Base-by-base conservation (phyloP, 108 stramenopile species). In the Nitzschia sp. region DNA sequence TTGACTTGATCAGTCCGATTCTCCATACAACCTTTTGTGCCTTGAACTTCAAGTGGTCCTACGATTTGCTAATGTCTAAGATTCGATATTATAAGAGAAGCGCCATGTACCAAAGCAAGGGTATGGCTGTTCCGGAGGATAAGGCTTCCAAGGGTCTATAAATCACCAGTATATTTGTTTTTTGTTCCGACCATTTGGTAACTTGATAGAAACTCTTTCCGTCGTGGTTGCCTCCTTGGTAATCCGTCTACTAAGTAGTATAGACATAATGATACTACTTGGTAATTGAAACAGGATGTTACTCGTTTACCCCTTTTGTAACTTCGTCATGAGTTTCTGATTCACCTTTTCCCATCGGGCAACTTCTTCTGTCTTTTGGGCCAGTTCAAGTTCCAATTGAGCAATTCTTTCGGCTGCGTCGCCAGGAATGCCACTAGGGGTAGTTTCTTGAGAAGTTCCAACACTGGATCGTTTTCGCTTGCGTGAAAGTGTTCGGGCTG, bases 31-130 rank as follows among this genome's bases (percentile, higher is more conserved):
- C 81, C 24, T 90, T 91, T 60, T 84, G 83, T 57, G 21, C 79
- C 24, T 71, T 94, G 46, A 94, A 94, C 67, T 71, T 88, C 63
- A 91, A 91, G 64, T 94, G 93, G 93, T 87, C 89, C 11, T 80
- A 82, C 65, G 93, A 94, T 71, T 65, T 94, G 53, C 65, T 91
- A 57, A 78, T 75, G 75, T 81, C 83, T 51, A 94, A 94, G 70
- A 60, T 83, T 38, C 64, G 86, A 40, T 84, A 82, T 37, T 83
- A 77, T 61, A 68, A 64, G 55, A 48, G 79, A 46, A 58, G 34
- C 41, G 41, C 41, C 37, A 54, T 54, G 63, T 77, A 44, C 60
- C 48, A 60, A 67, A 75, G 22, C 20, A 62, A 44, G 43, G 61
- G 61, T 9, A 44, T 43, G 19, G 20, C 19, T 10, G 10, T 44